Percentiles rank a stretch among this genome's conserved stretches.
phyloP scores from a whole-genome alignment of 2,329 filamentous ascomycete genomes.

The Hypomyces perniciosus region DNA sequence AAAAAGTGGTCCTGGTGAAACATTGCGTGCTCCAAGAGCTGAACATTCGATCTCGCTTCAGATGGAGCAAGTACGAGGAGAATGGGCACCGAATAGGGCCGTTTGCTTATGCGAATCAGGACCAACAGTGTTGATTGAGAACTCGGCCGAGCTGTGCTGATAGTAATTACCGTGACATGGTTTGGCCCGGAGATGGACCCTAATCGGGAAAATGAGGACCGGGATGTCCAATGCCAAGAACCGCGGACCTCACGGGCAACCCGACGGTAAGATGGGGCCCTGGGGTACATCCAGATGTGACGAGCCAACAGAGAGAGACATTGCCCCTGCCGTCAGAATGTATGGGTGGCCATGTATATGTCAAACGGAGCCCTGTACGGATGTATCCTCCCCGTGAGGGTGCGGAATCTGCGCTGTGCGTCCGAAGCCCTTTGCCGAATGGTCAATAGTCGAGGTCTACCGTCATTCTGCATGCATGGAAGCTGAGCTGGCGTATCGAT shows the following conservation, averaged over 20 bases:
- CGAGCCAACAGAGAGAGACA: neutral
- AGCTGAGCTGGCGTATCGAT: too few species aligned
- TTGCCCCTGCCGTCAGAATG: too few species aligned
- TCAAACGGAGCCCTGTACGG: too few species aligned
- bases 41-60: neutral
- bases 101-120: too few species aligned
- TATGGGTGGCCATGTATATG: too few species aligned
- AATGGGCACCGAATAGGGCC: neutral
- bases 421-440: too few species aligned
- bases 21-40: neutral
- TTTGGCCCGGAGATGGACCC: slow-evolving; percentile 17
- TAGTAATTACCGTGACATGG: slow-evolving; percentile 12
- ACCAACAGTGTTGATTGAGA: slow-evolving; percentile 1
- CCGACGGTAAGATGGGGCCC: slow-evolving; percentile 8
- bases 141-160: slow-evolving; percentile 12
- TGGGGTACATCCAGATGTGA: slow-evolving; percentile 4
- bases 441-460: too few species aligned
- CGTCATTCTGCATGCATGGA: too few species aligned
- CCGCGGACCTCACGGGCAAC: slow-evolving; percentile 13
- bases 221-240: slow-evolving; percentile 10
- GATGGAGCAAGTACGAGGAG: neutral
- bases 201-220: slow-evolving; percentile 16
- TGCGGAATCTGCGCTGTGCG: too few species aligned
- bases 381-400: too few species aligned
- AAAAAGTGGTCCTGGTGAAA: neutral